Conservation (phyloP, 2,329 filamentous ascomycete genomes). For the Aspergillus oerlinghausenensis region DNA sequence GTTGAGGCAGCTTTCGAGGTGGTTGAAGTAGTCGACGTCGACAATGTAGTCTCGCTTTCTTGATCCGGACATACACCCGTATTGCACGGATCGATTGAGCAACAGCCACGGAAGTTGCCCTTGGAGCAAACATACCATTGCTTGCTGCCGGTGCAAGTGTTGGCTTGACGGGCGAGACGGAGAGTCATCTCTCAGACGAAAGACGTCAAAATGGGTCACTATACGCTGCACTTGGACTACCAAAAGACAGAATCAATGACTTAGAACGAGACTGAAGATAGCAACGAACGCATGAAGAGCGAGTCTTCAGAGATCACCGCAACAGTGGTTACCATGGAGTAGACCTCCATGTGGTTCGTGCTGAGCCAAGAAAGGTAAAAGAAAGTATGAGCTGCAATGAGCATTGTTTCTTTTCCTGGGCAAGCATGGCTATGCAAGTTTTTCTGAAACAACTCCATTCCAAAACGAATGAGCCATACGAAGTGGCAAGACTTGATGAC, state of each 20-base stretch:
- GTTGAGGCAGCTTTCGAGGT: slow-evolving; percentile 1
- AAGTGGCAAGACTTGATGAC: background rate
- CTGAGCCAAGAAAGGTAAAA: background rate
- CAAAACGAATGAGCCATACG: background rate
- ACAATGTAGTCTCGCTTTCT: background rate
- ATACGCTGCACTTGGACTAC: background rate
- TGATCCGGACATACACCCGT: slow-evolving; percentile 26
- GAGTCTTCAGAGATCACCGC: background rate
- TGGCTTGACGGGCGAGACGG: slow-evolving; percentile 7
- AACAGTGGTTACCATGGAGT: background rate
- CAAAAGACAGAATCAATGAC: background rate
- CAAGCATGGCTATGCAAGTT: background rate
- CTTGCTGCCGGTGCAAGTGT: slow-evolving; percentile 14
- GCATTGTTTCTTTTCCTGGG: background rate
- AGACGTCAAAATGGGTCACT: background rate
- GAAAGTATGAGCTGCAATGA: background rate
- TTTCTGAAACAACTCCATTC: background rate
- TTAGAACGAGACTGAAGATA: background rate
- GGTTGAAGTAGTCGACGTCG: background rate
- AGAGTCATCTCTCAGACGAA: slow-evolving; percentile 3
- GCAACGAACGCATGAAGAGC: background rate
- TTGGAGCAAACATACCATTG: slow-evolving; percentile 25
- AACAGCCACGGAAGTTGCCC: slow-evolving; percentile 28
- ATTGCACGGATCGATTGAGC: slow-evolving; percentile 28
- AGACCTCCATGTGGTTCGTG: background rate